A percentile compares a stretch with the other conserved stretches of the same genome.
Conservation (phyloP, 1,139 yeast genomes). For the Pichia inconspicua region DNA sequence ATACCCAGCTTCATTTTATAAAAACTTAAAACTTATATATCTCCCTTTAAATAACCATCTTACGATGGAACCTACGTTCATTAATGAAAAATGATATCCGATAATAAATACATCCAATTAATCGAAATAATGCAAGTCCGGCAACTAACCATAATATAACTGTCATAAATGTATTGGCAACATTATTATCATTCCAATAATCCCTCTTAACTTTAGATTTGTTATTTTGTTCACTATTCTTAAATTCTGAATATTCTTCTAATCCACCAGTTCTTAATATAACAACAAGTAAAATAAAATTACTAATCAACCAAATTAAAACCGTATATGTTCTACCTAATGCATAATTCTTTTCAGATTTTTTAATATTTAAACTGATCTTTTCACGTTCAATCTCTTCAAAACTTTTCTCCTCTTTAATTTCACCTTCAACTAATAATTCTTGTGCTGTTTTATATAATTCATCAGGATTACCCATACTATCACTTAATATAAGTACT, state of each 20-base stretch:
- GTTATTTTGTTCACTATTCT: conserved; percentile 47
- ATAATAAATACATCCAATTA: conserved; percentile 49
- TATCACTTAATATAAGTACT: conserved; percentile 23
- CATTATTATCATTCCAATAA: conserved; percentile 25
- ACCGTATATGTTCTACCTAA: conserved; percentile 91
- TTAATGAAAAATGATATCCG: conserved; percentile 19
- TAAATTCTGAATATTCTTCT: conserved; percentile 25
- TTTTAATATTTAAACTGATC: conserved; percentile 32
- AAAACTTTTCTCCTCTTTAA: not conserved
- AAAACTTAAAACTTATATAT: too few relatives aligned
- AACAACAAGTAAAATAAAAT: conserved; percentile 66
- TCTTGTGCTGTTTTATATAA: conserved; percentile 20
- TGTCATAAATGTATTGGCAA: conserved; percentile 45
- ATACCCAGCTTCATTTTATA: not conserved
- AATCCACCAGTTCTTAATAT: conserved; percentile 41
- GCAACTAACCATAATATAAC: conserved; percentile 79
- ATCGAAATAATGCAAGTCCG: conserved; percentile 61
- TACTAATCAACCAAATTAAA: conserved; percentile 75
- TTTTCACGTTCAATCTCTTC: conserved; percentile 13
- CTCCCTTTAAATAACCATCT: conserved; percentile 3
- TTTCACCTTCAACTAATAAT: not conserved
- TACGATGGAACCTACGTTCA: conserved; percentile 15
- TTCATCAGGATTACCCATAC: conserved; percentile 25
- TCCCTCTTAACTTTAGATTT: conserved; percentile 43
- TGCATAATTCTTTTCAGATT: conserved; percentile 35